These are phyloP conservation scores for Trichophyton rubrum DNA, from an alignment of 2,329 filamentous ascomycete species.

Conservation along the genomic window DNA sequence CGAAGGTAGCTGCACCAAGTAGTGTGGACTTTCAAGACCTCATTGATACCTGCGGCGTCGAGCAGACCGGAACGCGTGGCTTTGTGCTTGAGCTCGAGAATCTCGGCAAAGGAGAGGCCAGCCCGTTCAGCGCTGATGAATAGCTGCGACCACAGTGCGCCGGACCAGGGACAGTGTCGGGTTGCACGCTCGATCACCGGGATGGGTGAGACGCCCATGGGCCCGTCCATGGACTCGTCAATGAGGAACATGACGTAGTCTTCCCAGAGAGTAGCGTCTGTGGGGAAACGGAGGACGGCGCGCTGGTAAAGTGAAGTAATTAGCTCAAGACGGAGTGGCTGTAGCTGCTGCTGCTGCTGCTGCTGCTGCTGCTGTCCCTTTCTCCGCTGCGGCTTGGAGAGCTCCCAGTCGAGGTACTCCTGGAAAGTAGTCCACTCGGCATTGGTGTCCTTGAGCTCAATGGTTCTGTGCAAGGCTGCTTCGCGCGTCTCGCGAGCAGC, in stretches of 20 bases:
- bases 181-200: constrained; percentile 70
- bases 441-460: constrained; percentile 40
- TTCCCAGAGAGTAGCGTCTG: constrained; percentile 65
- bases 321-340: constrained; percentile 37
- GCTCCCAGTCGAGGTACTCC: constrained; percentile 80
- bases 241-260: constrained; percentile 67
- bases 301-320: constrained; percentile 60
- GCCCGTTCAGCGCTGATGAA: constrained; percentile 74
- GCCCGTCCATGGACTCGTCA: constrained; percentile 38
- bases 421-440: constrained; percentile 42
- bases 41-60: constrained; percentile 73
- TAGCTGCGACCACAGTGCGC: constrained; percentile 78
- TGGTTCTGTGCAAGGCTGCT: constrained; percentile 39
- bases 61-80: constrained; percentile 77
- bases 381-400: constrained; percentile 25
- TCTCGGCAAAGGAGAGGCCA: constrained; percentile 60
- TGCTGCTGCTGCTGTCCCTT: constrained; percentile 33
- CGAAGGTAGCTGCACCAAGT: constrained; percentile 93
- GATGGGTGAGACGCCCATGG: constrained; percentile 41
- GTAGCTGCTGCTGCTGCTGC: too few species aligned
- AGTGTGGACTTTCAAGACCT: constrained; percentile 79
- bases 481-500: constrained; percentile 44
- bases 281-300: constrained; percentile 60
- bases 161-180: constrained; percentile 86
- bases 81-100: constrained; percentile 81